Evolutionary conservation across 1,284 basidiomycete genomes (phyloP).

Genomic region (Pseudozyma tsukubaensis): DNA sequence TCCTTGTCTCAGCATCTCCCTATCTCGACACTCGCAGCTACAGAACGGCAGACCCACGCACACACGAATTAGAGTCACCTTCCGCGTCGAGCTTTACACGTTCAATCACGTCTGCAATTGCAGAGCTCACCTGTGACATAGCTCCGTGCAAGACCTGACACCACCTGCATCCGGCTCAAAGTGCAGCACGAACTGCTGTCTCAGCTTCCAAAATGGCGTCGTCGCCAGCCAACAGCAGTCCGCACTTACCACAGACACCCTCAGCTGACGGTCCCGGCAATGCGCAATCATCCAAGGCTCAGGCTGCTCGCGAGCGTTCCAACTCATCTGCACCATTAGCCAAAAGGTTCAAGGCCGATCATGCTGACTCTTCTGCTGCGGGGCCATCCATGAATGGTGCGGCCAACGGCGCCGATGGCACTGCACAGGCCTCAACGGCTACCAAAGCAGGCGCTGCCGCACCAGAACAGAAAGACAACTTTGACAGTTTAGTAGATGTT

Average conservation of each 20-base stretch:
- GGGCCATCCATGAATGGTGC: conserved; percentile 20
- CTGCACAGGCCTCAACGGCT: conserved; percentile 5
- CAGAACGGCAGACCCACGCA: too few relatives aligned
- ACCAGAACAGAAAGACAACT: conserved; percentile 44
- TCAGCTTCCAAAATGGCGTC: conserved; percentile 18
- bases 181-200: too few relatives aligned
- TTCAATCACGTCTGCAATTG: too few relatives aligned
- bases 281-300: conserved; percentile 13
- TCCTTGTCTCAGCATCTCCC: too few relatives aligned
- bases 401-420: conserved; percentile 11
- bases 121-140: too few relatives aligned
- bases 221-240: conserved; percentile 28
- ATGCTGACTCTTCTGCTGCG: conserved; percentile 18
- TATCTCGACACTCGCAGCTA: too few relatives aligned
- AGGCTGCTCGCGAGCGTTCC: conserved; percentile 25
- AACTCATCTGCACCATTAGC: conserved; percentile 32
- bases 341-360: conserved; percentile 42
- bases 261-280: conserved; percentile 17
- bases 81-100: too few relatives aligned
- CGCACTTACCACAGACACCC: conserved; percentile 17
- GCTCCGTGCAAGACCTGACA: too few relatives aligned
- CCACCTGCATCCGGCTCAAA: too few relatives aligned
- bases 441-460: conserved; percentile 11
- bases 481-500: conserved; percentile 63
- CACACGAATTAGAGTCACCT: too few relatives aligned